These are phyloP conservation scores for Metschnikowia gelsemii DNA, from an alignment of 805 yeast species.

Conservation along the genomic window DNA sequence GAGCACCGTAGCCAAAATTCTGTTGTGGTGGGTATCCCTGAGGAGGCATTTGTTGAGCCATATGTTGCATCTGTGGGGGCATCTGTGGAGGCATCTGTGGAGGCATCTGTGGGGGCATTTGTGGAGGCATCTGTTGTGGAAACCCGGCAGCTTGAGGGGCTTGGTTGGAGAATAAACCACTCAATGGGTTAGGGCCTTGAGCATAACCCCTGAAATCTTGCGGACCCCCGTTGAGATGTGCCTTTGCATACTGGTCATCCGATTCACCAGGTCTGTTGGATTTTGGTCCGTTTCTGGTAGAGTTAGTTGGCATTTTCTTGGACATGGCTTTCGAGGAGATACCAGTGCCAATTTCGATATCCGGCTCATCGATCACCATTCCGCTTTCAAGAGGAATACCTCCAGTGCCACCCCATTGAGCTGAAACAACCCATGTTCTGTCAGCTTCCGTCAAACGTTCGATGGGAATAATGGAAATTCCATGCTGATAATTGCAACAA, in stretches of 20 bases:
- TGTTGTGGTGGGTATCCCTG: slow-evolving; percentile 16
- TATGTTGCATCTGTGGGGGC: slow-evolving; percentile 6
- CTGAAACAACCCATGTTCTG: slow-evolving; percentile 79
- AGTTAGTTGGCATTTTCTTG: slow-evolving; percentile 88
- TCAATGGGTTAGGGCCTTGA: slow-evolving; percentile 46
- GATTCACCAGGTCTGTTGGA: slow-evolving; percentile 66
- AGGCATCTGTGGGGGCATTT: slow-evolving; percentile 8
- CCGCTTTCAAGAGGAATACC: slow-evolving; percentile 80
- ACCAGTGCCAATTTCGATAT: slow-evolving; percentile 93
- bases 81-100: slow-evolving; percentile 8
- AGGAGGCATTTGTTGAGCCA: slow-evolving; percentile 6
- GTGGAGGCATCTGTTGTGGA: slow-evolving; percentile 15
- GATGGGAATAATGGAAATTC: slow-evolving; percentile 83
- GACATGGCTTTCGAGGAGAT: slow-evolving; percentile 90
- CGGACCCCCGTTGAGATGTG: slow-evolving; percentile 37
- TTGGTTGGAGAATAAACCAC: slow-evolving; percentile 42
- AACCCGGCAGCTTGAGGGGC: slow-evolving; percentile 18
- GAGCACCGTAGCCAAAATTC: slow-evolving; percentile 16
- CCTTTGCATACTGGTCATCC: slow-evolving; percentile 41
- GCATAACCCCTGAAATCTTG: slow-evolving; percentile 36
- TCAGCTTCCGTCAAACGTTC: slow-evolving; percentile 93
- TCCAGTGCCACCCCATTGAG: slow-evolving; percentile 97
- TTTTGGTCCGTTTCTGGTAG: slow-evolving; percentile 80
- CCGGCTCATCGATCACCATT: slow-evolving; percentile 91
- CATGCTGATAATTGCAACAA: slow-evolving; percentile 92